Evolutionary conservation across 495 filamentous ascomycete species (phyloP).

Genomic region (Hypoxylon crocopeplum): DNA sequence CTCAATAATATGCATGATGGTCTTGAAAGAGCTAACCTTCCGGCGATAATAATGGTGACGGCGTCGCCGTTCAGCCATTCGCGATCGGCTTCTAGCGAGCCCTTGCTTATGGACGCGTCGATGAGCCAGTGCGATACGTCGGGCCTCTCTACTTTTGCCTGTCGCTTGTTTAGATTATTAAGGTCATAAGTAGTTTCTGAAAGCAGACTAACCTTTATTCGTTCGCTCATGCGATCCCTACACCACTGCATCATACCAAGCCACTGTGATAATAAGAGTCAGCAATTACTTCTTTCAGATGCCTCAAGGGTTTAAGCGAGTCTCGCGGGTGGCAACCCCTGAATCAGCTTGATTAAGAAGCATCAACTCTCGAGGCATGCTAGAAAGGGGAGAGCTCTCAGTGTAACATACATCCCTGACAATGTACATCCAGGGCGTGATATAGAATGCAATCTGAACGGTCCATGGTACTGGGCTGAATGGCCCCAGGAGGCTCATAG

Average conservation of each 20-base stretch:
- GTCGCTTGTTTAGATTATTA: constrained; percentile 12
- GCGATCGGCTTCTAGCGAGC: constrained; percentile 29
- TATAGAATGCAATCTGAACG: constrained; percentile 37
- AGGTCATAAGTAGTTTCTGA: neutral
- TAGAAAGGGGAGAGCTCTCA: too few species aligned
- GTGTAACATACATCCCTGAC: too few species aligned
- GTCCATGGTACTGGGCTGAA: constrained; percentile 50
- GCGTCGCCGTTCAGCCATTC: constrained; percentile 45
- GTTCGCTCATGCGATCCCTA: constrained; percentile 42
- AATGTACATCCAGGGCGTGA: constrained; percentile 40
- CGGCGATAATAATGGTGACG: constrained; percentile 49
- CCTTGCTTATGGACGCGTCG: constrained; percentile 39
- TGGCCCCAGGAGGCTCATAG: constrained; percentile 45
- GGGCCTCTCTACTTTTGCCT: constrained; percentile 30
- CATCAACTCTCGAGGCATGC: too few species aligned
- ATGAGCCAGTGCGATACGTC: constrained; percentile 47
- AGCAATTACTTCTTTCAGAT: too few species aligned
- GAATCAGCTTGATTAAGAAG: too few species aligned
- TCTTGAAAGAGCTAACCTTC: constrained; percentile 43
- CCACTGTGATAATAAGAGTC: too few species aligned
- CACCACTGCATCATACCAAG: constrained; percentile 42
- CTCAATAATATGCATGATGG: neutral
- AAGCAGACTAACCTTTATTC: constrained; percentile 32
- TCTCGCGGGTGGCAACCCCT: too few species aligned
- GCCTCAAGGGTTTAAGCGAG: too few species aligned